Evolutionary conservation across 2,329 filamentous ascomycete species (phyloP).

Genomic region (Chaetomiaceae sp.): DNA sequence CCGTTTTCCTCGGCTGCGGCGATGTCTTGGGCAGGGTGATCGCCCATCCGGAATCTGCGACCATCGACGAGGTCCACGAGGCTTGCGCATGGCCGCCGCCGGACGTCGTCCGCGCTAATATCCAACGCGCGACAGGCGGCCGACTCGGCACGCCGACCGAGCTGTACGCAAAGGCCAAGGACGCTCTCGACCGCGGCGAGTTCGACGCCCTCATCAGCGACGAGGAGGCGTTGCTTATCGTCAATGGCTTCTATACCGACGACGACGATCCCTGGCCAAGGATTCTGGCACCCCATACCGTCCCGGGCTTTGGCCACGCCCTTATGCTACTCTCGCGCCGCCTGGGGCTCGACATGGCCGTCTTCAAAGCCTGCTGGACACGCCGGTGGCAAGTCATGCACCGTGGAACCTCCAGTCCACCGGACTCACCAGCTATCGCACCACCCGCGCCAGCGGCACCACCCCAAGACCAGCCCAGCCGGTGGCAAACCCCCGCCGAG

Average conservation of each 20-base stretch:
- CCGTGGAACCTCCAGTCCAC: background rate
- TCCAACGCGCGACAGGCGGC: slow-evolving; percentile 1
- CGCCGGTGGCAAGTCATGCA: background rate
- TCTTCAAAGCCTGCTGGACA: background rate
- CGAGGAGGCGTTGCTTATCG: background rate
- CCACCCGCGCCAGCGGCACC: too few relatives aligned
- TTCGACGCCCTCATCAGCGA: slow-evolving; percentile 1
- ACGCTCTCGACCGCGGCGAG: background rate
- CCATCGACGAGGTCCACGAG: slow-evolving; percentile 4
- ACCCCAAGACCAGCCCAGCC: too few relatives aligned
- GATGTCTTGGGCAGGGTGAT: slow-evolving; percentile 1
- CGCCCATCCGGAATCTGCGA: slow-evolving; percentile 1
- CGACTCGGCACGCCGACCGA: background rate
- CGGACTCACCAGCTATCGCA: too few relatives aligned
- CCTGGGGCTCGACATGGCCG: background rate
- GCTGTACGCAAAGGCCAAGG: slow-evolving; percentile 2
- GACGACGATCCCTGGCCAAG: background rate
- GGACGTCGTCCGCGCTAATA: slow-evolving; percentile 9
- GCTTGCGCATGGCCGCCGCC: slow-evolving; percentile 1
- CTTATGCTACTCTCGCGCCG: background rate
- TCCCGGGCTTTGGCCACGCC: slow-evolving; percentile 1
- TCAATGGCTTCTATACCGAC: background rate
- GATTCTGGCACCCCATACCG: background rate
- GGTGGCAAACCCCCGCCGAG: too few relatives aligned
- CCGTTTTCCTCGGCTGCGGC: slow-evolving; percentile 2